phyloP scores from a whole-genome alignment of 495 filamentous ascomycete genomes.

The Cryomyces minteri region DNA sequence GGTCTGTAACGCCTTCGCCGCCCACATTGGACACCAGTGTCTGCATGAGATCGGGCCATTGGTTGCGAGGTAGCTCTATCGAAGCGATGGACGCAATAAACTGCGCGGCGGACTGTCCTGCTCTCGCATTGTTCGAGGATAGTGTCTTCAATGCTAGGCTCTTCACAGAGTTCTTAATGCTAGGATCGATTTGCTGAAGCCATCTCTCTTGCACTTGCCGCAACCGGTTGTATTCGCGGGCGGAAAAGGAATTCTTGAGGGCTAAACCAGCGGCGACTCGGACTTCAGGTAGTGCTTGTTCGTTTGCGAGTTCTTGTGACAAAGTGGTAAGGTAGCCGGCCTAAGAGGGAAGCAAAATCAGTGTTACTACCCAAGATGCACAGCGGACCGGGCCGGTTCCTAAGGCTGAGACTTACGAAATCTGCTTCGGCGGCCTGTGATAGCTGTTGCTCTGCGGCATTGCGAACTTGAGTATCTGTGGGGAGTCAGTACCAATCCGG shows the following conservation, averaged over 20 bases:
- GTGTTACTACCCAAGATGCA: no score
- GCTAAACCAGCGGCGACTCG: slow-evolving; percentile 88
- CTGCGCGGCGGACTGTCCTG: slow-evolving; percentile 78
- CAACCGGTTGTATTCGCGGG: slow-evolving; percentile 73
- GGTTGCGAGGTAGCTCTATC: slow-evolving; percentile 80
- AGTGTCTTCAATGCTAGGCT: slow-evolving; percentile 73
- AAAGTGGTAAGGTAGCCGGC: slow-evolving; percentile 79
- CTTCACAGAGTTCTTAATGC: slow-evolving; percentile 74
- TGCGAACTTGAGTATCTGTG: slow-evolving; percentile 73
- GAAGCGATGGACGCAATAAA: slow-evolving; percentile 87
- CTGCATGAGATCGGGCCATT: slow-evolving; percentile 92
- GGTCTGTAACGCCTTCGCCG: slow-evolving; percentile 51
- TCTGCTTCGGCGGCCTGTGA: slow-evolving; percentile 78
- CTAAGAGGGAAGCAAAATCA: slow-evolving; percentile 26
- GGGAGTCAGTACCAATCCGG: slow-evolving; percentile 11
- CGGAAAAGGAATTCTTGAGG: slow-evolving; percentile 89
- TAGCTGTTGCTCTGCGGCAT: slow-evolving; percentile 85
- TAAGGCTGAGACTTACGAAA: slow-evolving; percentile 49
- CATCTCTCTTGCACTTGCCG: slow-evolving; percentile 81
- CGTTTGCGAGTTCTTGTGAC: slow-evolving; percentile 83
- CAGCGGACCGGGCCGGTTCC: neutral
- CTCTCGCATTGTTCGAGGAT: slow-evolving; percentile 51
- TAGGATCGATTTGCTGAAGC: slow-evolving; percentile 56
- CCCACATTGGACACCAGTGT: slow-evolving; percentile 82
- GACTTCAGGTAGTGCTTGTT: slow-evolving; percentile 61